phyloP scores from a whole-genome alignment of 164 flowering plant species.

The Stephania cephalantha region DNA sequence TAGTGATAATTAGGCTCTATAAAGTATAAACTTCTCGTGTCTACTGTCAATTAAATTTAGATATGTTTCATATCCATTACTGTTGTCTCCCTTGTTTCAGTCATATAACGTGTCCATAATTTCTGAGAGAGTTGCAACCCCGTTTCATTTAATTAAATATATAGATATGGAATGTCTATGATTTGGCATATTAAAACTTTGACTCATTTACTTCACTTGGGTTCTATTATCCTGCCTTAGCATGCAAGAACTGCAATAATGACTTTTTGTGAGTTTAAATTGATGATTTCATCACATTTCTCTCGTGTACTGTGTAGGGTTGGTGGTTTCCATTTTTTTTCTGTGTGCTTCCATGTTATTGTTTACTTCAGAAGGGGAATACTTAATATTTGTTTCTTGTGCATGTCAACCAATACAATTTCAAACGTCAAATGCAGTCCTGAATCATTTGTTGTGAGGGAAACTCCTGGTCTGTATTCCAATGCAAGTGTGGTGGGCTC shows the following conservation, averaged over 20 bases:
- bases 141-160: background rate
- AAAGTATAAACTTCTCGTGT: background rate
- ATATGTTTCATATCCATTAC: background rate
- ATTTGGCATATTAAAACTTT: background rate
- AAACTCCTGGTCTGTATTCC: constrained; percentile 29
- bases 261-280: too few species aligned
- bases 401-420: constrained; percentile 38
- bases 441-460: constrained; percentile 41
- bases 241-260: background rate
- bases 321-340: background rate
- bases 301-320: background rate
- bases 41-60: background rate
- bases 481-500: constrained; percentile 20
- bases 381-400: constrained; percentile 6
- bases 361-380: background rate
- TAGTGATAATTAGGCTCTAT: background rate
- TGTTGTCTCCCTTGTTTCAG: background rate
- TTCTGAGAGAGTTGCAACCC: background rate
- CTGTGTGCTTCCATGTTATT: background rate
- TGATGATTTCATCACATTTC: background rate
- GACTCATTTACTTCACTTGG: background rate
- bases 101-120: background rate
- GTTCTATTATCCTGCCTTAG: background rate
- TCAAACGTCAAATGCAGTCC: constrained; percentile 27
- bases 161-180: background rate